Evolutionary conservation across 176 grass and related monocot species (phyloP), one percentile per base, ranked within the genome.

Genomic region (Luzula sylvatica): DNA sequence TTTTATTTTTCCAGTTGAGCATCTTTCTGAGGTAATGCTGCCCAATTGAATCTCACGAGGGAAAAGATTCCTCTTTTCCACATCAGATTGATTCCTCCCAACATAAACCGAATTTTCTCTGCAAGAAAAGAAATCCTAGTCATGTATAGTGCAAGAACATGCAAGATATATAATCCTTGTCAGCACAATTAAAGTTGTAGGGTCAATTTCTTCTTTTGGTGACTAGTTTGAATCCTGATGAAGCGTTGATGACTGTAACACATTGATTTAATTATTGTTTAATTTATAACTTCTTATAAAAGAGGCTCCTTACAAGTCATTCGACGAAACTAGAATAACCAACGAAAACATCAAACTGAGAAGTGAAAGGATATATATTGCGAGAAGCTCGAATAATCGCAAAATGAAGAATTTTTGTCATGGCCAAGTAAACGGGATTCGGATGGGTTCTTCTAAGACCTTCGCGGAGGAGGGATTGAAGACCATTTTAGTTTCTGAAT

Each of bases 391-490:
- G 30, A 4, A 46, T 49, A 29, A 29, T 17, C 2, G 47, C 3
- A 29, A 5, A 15, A 64, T 64, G 59, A 63, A 63, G 42, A 49
- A 64, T 15, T 49, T 49, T 11, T 49, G 7, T 12, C 5, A 14
- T 42, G 44, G 65, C 43, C 70, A 83, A 42, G 70, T 82, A 55
- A 64, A 71, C 20, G 78, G 78, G 6, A 65, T 75, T 16, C 55
- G 60, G 7, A 72, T 75, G 4, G 70, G 25, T 15, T 49, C 74
- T 75, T 58, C 53, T 64, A 82, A 52, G 70, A 72, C 78, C 51
- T 78, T 71, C 58, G 83, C 83, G 25, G 42, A 78, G 26, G 74
- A 87, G 65, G 54, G 71, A 20, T 14, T 56, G 46, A 13, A 47
- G 38, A 87, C 38, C 42, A 52, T 53, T 23, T 65, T 13, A 2